Percentiles rank a stretch among this genome's conserved stretches.
These are phyloP conservation scores for Phanerochaete carnosa DNA, from an alignment of 768 basidiomycete species.

Conservation along the genomic window DNA sequence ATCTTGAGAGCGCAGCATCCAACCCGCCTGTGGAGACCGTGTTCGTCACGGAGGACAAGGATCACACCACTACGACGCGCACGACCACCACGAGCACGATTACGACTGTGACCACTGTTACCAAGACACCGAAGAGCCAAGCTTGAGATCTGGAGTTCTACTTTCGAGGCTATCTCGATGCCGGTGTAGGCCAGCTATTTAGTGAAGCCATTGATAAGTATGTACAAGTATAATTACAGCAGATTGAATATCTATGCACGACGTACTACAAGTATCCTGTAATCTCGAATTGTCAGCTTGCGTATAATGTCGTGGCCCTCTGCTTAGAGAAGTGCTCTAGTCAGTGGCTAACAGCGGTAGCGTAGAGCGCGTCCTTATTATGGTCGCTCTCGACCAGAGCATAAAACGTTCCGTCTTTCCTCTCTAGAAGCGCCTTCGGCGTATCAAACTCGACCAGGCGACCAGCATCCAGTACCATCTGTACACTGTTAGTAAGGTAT, in stretches of 20 bases:
- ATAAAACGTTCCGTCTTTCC: constrained; percentile 33
- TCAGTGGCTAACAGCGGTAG: constrained; percentile 12
- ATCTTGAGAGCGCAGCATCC: constrained; percentile 2
- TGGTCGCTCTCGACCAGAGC: constrained; percentile 38
- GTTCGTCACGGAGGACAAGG: constrained; percentile 20
- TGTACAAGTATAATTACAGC: background rate
- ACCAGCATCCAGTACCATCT: constrained; percentile 44
- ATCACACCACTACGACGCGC: constrained; percentile 21
- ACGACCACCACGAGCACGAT: constrained; percentile 26
- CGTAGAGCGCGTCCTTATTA: constrained; percentile 32
- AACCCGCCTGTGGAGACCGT: constrained; percentile 16
- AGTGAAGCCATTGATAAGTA: too few relatives aligned
- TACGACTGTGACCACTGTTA: constrained; percentile 24
- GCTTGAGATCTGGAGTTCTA: background rate
- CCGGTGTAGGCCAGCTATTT: too few relatives aligned
- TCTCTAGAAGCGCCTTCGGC: constrained; percentile 37
- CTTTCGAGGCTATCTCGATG: background rate
- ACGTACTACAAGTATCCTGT: background rate
- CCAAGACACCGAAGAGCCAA: constrained; percentile 3
- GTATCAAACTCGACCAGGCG: constrained; percentile 42
- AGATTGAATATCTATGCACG: background rate
- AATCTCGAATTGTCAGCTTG: too few relatives aligned
- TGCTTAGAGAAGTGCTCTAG: too few relatives aligned
- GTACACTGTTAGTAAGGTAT: background rate
- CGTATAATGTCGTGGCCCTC: too few relatives aligned